Evolutionary conservation across 805 yeast genomes (phyloP).

Genomic region (Ogataea allantospora): DNA sequence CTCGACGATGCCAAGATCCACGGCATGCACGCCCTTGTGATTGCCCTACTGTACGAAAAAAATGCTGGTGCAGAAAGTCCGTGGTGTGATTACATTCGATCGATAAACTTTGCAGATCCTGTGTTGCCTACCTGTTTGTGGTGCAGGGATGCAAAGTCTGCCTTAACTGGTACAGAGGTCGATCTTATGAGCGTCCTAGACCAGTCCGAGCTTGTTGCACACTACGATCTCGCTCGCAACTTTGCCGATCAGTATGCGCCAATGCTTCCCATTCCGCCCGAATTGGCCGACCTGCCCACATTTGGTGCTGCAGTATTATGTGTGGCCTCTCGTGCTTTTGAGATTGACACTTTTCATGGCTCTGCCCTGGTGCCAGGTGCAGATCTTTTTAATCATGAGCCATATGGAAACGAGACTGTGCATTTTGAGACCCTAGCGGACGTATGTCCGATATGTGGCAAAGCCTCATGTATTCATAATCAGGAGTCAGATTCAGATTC

Average conservation of each 20-base stretch:
- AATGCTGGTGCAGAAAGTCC: constrained; percentile 64
- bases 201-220: constrained; percentile 38
- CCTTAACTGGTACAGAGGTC: constrained; percentile 60
- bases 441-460: constrained; percentile 37
- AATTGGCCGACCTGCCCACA: constrained; percentile 28
- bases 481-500: constrained; percentile 22
- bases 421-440: constrained; percentile 56
- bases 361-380: constrained; percentile 87
- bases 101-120: constrained; percentile 42
- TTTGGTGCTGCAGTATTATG: constrained; percentile 61
- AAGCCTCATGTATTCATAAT: constrained; percentile 32
- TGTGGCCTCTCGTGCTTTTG: constrained; percentile 77
- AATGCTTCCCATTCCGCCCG: constrained; percentile 38
- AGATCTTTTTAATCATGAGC: constrained; percentile 76
- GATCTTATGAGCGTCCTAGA: constrained; percentile 61
- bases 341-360: constrained; percentile 72
- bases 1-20: constrained; percentile 56
- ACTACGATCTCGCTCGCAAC: constrained; percentile 39
- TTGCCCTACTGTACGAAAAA: constrained; percentile 72
- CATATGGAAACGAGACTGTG: constrained; percentile 54
- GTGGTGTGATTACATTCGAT: constrained; percentile 66
- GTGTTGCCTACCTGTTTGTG: constrained; percentile 65
- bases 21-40: constrained; percentile 65
- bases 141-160: constrained; percentile 46
- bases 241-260: constrained; percentile 38